These are phyloP conservation scores for Medicago ruthenica DNA, from an alignment of 306 rosid species.

Conservation along the genomic window DNA sequence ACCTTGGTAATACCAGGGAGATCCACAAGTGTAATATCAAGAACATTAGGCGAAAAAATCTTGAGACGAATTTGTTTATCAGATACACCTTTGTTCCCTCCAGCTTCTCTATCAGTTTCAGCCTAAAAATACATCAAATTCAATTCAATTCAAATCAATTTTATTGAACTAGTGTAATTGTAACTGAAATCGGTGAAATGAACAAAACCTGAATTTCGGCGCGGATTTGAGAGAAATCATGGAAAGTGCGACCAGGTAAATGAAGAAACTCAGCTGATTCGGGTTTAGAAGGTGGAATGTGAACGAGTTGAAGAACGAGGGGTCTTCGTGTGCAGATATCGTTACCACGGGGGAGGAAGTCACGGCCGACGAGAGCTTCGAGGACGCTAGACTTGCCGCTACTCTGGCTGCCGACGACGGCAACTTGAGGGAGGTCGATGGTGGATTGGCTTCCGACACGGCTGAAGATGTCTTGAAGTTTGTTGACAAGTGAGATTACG, in stretches of 20 bases:
- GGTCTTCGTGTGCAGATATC: slow-evolving; percentile 94
- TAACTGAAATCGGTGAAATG: neutral
- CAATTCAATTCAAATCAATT: neutral
- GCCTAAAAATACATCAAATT: slow-evolving; percentile 52
- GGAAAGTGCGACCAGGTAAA: slow-evolving; percentile 76
- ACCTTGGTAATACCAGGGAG: slow-evolving; percentile 97
- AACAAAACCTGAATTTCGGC: slow-evolving; percentile 74
- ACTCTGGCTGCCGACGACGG: slow-evolving; percentile 96
- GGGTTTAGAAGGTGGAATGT: slow-evolving; percentile 58
- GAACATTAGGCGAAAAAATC: slow-evolving; percentile 93
- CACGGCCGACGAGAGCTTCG: slow-evolving; percentile 92
- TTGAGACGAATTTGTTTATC: slow-evolving; percentile 94
- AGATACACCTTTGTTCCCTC: slow-evolving; percentile 90
- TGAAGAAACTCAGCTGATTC: slow-evolving; percentile 97
- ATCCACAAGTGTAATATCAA: slow-evolving; percentile 96
- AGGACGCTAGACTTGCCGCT: slow-evolving; percentile 99
- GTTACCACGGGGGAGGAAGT: slow-evolving; percentile 88
- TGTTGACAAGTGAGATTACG: slow-evolving; percentile 86
- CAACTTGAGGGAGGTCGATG: slow-evolving; percentile 95
- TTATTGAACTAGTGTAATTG: neutral
- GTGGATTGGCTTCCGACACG: slow-evolving; percentile 82
- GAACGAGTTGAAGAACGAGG: slow-evolving; percentile 90
- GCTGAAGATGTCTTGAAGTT: slow-evolving; percentile 93
- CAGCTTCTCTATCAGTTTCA: slow-evolving; percentile 92
- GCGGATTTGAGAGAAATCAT: slow-evolving; percentile 77